Percentiles rank a stretch among this genome's conserved stretches.
Evolutionary conservation across 495 filamentous ascomycete species (phyloP).

Genomic region (Xylaria scruposa): DNA sequence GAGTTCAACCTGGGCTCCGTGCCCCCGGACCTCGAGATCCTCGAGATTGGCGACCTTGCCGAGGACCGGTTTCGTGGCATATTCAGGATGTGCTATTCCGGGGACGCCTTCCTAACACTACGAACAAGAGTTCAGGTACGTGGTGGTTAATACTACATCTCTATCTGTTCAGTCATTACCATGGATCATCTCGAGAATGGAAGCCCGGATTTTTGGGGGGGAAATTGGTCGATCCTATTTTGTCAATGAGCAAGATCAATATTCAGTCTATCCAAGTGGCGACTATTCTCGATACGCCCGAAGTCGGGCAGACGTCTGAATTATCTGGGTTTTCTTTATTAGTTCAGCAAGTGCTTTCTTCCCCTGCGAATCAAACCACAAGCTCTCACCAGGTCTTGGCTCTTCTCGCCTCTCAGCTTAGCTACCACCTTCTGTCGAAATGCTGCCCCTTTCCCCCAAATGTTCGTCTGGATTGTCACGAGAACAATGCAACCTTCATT

Average conservation of each 20-base stretch:
- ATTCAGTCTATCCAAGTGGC: not conserved
- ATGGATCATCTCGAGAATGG: not conserved
- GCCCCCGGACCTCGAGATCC: slow-evolving; percentile 90
- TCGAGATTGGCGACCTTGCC: slow-evolving; percentile 96
- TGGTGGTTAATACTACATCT: slow-evolving; percentile 12
- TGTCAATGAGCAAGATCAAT: not conserved
- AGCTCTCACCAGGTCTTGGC: not conserved
- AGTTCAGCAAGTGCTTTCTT: slow-evolving; percentile 8
- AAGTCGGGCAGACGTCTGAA: not conserved
- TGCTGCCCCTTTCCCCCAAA: not conserved
- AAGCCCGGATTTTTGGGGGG: not conserved
- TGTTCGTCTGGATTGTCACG: slow-evolving; percentile 14
- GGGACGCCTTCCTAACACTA: slow-evolving; percentile 92
- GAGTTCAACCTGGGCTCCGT: slow-evolving; percentile 94
- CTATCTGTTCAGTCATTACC: not conserved
- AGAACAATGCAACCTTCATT: slow-evolving; percentile 14
- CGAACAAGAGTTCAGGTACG: slow-evolving; percentile 89
- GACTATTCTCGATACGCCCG: not conserved
- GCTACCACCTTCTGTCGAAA: not conserved
- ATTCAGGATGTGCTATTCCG: slow-evolving; percentile 98
- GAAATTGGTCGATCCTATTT: not conserved
- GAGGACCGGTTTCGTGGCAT: slow-evolving; percentile 97
- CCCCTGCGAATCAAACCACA: not conserved
- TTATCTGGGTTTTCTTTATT: not conserved
- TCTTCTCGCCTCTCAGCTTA: not conserved